Evolutionary conservation across 2,329 filamentous ascomycete genomes (phyloP).

Genomic region (Fusarium annulatum): DNA sequence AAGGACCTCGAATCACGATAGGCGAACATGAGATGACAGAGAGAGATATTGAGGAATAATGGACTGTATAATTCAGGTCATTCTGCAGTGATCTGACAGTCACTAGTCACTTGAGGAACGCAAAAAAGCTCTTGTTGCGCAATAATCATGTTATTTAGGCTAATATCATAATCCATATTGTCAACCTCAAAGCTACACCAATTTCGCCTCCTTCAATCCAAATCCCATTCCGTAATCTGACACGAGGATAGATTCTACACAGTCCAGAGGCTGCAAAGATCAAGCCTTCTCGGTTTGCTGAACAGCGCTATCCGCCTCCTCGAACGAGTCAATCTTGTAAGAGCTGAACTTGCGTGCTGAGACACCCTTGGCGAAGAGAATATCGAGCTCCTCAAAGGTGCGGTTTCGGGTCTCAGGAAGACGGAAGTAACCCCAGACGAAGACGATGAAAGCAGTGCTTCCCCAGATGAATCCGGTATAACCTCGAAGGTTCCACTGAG

Average conservation of each 20-base stretch:
- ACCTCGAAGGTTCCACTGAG: conserved; percentile 52
- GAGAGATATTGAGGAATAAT: background rate
- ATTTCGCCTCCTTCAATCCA: background rate
- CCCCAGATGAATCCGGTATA: conserved; percentile 53
- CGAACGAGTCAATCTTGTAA: conserved; percentile 16
- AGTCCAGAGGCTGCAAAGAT: rapidly evolving
- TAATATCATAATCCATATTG: background rate
- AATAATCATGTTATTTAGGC: background rate
- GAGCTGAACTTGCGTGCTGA: conserved; percentile 35
- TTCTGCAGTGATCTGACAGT: too few relatives aligned
- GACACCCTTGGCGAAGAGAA: conserved; percentile 56
- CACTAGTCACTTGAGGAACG: rapidly evolving
- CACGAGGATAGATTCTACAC: rapidly evolving
- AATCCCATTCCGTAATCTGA: background rate
- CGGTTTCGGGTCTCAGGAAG: conserved; percentile 63
- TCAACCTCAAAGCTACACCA: background rate
- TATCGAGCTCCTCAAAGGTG: conserved; percentile 64
- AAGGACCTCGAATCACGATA: conserved; percentile 25
- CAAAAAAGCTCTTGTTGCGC: background rate
- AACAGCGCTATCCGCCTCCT: conserved; percentile 6
- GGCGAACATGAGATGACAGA: background rate
- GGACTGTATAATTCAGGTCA: rapidly evolving
- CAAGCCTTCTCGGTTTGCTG: background rate
- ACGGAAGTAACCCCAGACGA: conserved; percentile 57
- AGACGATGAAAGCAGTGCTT: conserved; percentile 39